Evolutionary conservation across 345 rosid genomes (phyloP).

Genomic region (Eucalyptus victrix): DNA sequence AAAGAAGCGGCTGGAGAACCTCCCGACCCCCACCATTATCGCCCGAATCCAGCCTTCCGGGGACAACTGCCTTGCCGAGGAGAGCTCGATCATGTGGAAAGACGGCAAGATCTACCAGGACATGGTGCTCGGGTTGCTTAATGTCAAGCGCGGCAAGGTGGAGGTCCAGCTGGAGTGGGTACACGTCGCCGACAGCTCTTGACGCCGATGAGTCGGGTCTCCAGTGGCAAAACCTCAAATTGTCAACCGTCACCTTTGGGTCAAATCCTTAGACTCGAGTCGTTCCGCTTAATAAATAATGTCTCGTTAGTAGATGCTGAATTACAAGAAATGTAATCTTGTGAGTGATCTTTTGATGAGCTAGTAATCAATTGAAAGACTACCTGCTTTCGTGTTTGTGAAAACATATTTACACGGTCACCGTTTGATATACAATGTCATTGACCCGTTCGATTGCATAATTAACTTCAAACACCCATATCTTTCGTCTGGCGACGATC

Average conservation of each 20-base stretch:
- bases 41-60: slow-evolving; percentile 26
- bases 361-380: neutral
- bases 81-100: slow-evolving; percentile 30
- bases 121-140: slow-evolving; percentile 35
- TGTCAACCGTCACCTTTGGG: neutral
- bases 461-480: neutral
- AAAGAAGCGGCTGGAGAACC: slow-evolving; percentile 17
- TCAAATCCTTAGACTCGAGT: neutral
- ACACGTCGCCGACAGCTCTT: slow-evolving; percentile 6
- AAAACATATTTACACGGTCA: neutral
- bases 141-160: slow-evolving; percentile 58
- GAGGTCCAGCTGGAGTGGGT: slow-evolving; percentile 67
- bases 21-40: slow-evolving; percentile 44
- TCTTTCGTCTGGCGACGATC: neutral
- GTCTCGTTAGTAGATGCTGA: too few relatives aligned
- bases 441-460: neutral
- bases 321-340: too few relatives aligned
- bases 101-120: slow-evolving; percentile 45
- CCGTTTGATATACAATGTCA: too few relatives aligned
- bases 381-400: neutral
- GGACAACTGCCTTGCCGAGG: slow-evolving; percentile 45
- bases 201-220: neutral
- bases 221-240: neutral
- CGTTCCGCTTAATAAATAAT: neutral
- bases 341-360: too few relatives aligned